Conservation (phyloP, 169 alveolate genomes). For the Amoebophrya sp. region DNA sequence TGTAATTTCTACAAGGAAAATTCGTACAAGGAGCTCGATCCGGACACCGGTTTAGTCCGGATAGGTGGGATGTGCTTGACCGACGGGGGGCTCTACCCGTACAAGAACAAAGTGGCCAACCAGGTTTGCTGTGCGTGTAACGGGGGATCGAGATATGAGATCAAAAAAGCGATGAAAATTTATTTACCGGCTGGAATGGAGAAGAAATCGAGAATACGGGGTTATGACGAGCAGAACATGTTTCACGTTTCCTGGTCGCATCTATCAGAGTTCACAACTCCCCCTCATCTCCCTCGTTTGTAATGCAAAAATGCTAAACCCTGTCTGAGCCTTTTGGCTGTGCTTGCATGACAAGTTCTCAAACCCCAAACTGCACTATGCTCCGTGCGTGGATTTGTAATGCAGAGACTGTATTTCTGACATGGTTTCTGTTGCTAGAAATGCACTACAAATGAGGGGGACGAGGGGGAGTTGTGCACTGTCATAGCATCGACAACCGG, state of each 20-base stretch:
- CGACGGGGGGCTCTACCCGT: background rate
- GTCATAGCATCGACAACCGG: background rate
- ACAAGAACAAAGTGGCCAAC: background rate
- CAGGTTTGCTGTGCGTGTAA: background rate
- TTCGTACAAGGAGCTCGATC: background rate
- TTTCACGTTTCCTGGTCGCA: background rate
- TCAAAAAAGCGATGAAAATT: background rate
- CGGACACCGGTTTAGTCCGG: background rate
- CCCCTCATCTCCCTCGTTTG: no score
- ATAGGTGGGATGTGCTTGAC: background rate
- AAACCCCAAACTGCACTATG: no score
- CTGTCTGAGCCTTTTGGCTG: no score
- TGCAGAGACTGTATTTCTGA: no score
- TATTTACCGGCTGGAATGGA: background rate
- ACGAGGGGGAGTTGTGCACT: no score
- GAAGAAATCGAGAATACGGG: background rate
- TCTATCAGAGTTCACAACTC: no score
- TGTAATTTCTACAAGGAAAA: background rate
- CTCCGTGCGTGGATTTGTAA: no score
- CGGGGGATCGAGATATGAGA: background rate
- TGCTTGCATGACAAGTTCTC: no score
- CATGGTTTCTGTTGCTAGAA: no score
- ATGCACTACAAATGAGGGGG: no score
- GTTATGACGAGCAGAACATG: background rate
- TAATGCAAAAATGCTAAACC: no score